phyloP scores from a whole-genome alignment of 2,329 filamentous ascomycete species.

The Mycosphaerelloides madeirae region DNA sequence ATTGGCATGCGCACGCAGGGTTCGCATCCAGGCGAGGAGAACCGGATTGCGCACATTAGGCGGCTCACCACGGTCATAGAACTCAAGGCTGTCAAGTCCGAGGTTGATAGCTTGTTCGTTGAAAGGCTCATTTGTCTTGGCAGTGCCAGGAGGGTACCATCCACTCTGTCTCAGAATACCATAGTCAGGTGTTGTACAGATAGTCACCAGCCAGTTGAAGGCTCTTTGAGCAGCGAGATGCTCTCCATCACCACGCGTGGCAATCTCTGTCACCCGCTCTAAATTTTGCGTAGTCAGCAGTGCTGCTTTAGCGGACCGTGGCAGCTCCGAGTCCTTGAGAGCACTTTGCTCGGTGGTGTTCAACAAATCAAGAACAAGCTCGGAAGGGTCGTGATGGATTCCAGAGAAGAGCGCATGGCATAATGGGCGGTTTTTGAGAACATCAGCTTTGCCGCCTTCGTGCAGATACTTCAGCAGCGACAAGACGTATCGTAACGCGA shows the following conservation, averaged over 20 bases:
- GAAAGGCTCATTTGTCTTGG: conserved; percentile 33
- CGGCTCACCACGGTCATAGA: conserved; percentile 54
- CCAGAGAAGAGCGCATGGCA: conserved; percentile 68
- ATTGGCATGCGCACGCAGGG: conserved; percentile 77
- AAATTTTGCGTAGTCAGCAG: conserved; percentile 39
- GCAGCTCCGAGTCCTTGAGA: conserved; percentile 68
- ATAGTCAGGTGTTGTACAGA: conserved; percentile 68
- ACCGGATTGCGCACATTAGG: conserved; percentile 74
- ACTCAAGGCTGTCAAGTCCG: conserved; percentile 64
- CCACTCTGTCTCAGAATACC: conserved; percentile 74
- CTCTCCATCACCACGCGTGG: conserved; percentile 46
- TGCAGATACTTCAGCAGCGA: conserved; percentile 74
- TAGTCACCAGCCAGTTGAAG: conserved; percentile 68
- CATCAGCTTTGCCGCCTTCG: conserved; percentile 70
- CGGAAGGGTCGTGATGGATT: conserved; percentile 71
- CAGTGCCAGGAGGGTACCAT: conserved; percentile 68
- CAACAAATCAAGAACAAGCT: conserved; percentile 70
- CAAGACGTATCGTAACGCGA: conserved; percentile 75
- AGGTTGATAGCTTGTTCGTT: conserved; percentile 48
- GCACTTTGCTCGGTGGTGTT: conserved; percentile 65
- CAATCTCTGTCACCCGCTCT: conserved; percentile 49
- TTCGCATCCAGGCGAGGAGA: conserved; percentile 72
- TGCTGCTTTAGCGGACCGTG: conserved; percentile 61
- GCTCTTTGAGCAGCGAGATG: conserved; percentile 62
- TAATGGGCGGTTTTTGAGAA: conserved; percentile 70